Base-by-base conservation (phyloP, 1,284 basidiomycete genomes). In the Thelephora terrestris region DNA sequence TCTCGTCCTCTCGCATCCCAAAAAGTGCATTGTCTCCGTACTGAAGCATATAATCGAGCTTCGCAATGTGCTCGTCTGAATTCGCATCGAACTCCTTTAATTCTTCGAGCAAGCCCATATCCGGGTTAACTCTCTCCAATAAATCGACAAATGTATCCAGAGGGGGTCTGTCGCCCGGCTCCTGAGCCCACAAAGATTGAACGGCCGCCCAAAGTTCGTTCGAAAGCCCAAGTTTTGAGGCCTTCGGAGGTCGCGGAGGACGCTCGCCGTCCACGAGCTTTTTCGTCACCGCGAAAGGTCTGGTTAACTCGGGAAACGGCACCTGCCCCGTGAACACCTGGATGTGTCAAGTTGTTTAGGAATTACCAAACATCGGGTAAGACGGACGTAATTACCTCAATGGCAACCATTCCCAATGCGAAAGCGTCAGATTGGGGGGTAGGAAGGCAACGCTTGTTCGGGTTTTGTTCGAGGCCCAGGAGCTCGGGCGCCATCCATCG, bases 401-500 rank as follows among this genome's bases (percentile, higher is more conserved):
- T 9, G n/a, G 25, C n/a, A n/a, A 42, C 39, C 39, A 42, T 42
- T 5, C 9, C 39, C 12, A 42, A 42, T 20, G 39, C 20, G 39
- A 23, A 42, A 25, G 21, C 16, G 16, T 42, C 39, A 6, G 21
- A 23, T 25, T 42, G 10, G 10, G 14, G 18, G 17, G 39, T 23
- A 18, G 25, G n/a, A 12, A 12, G 12, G 5, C 39, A 12, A 42
- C n/a, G n/a, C 18, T 39, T 21, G 20, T 20, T 18, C 12, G 2
- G 16, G 16, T 7, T 25, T 6, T 21, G 12, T 2, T 20, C 18
- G 20, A 21, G 5, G 39, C 6, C 7, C 16, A 69, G 70, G 50
- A 42, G n/a, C 17, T 42, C 39, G 2, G 64, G 68, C 7, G 60
- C 70, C 32, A 51, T 82, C 50, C 71, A 71, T 3, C 70, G 73